These are phyloP conservation scores for Clarireedia sp. DNA, from an alignment of 2,329 filamentous ascomycete genomes.

Conservation along the genomic window DNA sequence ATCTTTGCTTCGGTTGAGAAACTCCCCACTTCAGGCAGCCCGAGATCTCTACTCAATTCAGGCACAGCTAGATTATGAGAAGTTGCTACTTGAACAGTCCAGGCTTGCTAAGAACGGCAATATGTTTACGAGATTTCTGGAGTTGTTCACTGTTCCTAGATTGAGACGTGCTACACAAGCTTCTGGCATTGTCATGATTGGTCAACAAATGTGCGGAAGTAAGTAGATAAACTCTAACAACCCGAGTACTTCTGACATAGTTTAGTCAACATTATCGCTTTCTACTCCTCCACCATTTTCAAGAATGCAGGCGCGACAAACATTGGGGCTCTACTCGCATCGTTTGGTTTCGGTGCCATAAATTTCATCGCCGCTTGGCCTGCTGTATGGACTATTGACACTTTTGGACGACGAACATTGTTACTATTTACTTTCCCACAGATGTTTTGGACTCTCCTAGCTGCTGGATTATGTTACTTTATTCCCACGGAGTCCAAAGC, in stretches of 20 bases:
- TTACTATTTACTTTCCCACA: constrained; percentile 59
- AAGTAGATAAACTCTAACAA: constrained; percentile 26
- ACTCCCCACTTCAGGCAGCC: constrained; percentile 51
- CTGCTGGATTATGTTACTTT: constrained; percentile 52
- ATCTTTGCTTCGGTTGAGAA: constrained; percentile 49
- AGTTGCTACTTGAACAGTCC: constrained; percentile 33
- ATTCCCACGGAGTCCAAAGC: constrained; percentile 34
- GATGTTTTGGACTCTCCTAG: constrained; percentile 60
- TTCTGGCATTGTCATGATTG: constrained; percentile 59
- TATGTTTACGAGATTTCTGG: constrained; percentile 50
- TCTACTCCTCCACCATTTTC: constrained; percentile 63
- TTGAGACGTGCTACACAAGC: constrained; percentile 66
- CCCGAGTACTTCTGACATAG: neutral
- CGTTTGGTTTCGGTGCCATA: constrained; percentile 56
- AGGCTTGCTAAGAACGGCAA: constrained; percentile 30
- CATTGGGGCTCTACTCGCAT: constrained; percentile 51
- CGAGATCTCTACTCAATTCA: constrained; percentile 56
- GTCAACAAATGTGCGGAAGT: constrained; percentile 32
- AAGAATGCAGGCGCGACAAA: constrained; percentile 46
- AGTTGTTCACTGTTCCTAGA: constrained; percentile 63
- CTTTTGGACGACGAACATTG: constrained; percentile 54
- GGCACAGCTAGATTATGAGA: constrained; percentile 41
- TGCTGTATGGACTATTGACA: constrained; percentile 55
- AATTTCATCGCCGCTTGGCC: constrained; percentile 56
- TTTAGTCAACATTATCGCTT: constrained; percentile 59